phyloP scores from a whole-genome alignment of 352 stramenopile species.

The Phytophthora colocasiae region DNA sequence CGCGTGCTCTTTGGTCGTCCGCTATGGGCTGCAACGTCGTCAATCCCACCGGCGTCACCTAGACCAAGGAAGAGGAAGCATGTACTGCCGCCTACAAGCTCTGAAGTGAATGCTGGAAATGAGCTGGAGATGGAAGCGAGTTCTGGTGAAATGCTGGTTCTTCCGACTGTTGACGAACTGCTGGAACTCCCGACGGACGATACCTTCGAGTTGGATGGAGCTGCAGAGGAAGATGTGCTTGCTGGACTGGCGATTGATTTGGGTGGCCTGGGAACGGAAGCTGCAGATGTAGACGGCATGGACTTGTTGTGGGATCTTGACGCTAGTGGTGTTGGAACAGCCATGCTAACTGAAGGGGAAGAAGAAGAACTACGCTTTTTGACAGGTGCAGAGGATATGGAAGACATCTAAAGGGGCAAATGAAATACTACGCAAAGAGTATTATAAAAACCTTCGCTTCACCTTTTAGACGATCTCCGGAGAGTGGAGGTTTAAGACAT shows the following conservation, averaged over 20 bases:
- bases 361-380: conserved; percentile 36
- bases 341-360: conserved; percentile 20
- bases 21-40: conserved; percentile 21
- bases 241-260: conserved; percentile 25
- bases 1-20: conserved; percentile 54
- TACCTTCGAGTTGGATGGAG: conserved; percentile 18
- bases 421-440: conserved; percentile 19
- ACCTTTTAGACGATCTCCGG: conserved; percentile 42
- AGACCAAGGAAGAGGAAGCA: conserved; percentile 32
- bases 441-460: conserved; percentile 20
- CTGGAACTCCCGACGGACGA: conserved; percentile 34
- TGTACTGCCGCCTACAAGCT: conserved; percentile 24
- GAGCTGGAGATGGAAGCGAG: conserved; percentile 1
- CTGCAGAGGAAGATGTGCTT: conserved; percentile 25
- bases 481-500: conserved; percentile 45
- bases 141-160: conserved; percentile 14
- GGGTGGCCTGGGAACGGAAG: conserved; percentile 14
- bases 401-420: conserved; percentile 18
- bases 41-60: neutral
- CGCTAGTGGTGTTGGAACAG: conserved; percentile 13
- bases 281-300: conserved; percentile 13
- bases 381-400: conserved; percentile 11
- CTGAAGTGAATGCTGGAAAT: neutral
- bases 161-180: conserved; percentile 33
- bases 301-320: conserved; percentile 38